Percentiles rank a stretch among this genome's conserved stretches.
Conservation (phyloP, 2,329 filamentous ascomycete species). For the Fusarium floridanum region DNA sequence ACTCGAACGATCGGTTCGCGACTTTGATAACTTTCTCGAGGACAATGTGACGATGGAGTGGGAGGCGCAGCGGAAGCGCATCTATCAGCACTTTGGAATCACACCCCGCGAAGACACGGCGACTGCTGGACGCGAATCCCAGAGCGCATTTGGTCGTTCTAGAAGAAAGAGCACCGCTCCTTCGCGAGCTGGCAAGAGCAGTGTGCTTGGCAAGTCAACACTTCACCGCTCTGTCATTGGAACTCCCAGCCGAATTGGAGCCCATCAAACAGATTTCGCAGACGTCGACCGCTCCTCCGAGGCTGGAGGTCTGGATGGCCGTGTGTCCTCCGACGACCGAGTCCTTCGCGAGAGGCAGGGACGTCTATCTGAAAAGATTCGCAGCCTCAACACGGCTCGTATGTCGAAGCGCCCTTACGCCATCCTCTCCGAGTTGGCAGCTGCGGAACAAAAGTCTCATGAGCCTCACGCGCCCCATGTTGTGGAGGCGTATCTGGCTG, state of each 20-base stretch:
- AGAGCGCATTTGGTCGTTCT: slow-evolving; percentile 72
- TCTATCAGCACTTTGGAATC: slow-evolving; percentile 97
- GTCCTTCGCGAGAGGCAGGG: slow-evolving; percentile 87
- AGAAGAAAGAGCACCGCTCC: slow-evolving; percentile 68
- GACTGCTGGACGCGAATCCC: slow-evolving; percentile 59
- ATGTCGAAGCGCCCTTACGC: slow-evolving; percentile 76
- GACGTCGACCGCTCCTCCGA: slow-evolving; percentile 74
- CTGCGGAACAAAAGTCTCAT: slow-evolving; percentile 77
- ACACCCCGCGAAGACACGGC: slow-evolving; percentile 67
- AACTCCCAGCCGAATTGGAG: slow-evolving; percentile 76
- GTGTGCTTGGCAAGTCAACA: slow-evolving; percentile 69
- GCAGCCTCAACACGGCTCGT: slow-evolving; percentile 80
- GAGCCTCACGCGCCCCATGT: slow-evolving; percentile 81
- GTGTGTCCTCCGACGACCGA: slow-evolving; percentile 74
- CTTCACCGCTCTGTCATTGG: slow-evolving; percentile 91
- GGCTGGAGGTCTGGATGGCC: slow-evolving; percentile 58
- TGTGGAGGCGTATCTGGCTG: slow-evolving; percentile 83
- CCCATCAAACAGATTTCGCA: slow-evolving; percentile 74
- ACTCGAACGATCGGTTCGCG: slow-evolving; percentile 87
- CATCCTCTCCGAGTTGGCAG: slow-evolving; percentile 80
- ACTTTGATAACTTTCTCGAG: slow-evolving; percentile 94
- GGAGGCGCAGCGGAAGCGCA: slow-evolving; percentile 91
- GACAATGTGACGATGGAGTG: slow-evolving; percentile 96
- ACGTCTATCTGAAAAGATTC: slow-evolving; percentile 83
- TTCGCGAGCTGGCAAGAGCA: slow-evolving; percentile 61